Percentiles rank a stretch among this genome's conserved stretches.
phyloP scores from a whole-genome alignment of 805 yeast species.

The Maudiozyma bulderi region DNA sequence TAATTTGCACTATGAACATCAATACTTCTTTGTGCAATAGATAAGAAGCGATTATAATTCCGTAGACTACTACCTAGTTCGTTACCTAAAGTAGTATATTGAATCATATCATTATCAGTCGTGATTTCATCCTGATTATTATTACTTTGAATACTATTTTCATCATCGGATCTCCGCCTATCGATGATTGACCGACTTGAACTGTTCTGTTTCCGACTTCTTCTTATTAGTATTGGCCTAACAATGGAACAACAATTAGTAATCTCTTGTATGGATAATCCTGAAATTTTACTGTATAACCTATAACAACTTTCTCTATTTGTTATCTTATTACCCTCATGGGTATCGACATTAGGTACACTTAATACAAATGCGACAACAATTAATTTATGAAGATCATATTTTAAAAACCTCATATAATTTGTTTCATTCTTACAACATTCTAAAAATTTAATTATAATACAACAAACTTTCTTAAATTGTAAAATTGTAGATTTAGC shows the following conservation, averaged over 20 bases:
- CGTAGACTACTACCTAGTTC: not conserved
- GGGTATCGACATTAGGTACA: conserved; percentile 9
- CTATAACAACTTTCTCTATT: conserved; percentile 11
- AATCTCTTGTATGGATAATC: conserved; percentile 16
- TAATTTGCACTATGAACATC: conserved; percentile 1
- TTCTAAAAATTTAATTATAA: conserved; percentile 16
- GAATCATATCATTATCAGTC: not conserved
- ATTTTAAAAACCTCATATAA: conserved; percentile 14
- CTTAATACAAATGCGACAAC: conserved; percentile 17
- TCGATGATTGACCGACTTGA: not conserved
- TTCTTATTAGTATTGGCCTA: conserved; percentile 16
- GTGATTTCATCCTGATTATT: not conserved
- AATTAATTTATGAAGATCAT: conserved; percentile 14
- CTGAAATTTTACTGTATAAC: conserved; percentile 14
- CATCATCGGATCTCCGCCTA: not conserved
- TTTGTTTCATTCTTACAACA: conserved; percentile 13
- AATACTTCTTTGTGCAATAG: not conserved
- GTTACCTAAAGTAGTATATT: not conserved
- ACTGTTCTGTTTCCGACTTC: conserved; percentile 10
- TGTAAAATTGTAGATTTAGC: conserved; percentile 12
- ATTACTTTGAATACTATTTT: not conserved
- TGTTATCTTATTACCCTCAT: conserved; percentile 7
- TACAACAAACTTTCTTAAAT: conserved; percentile 20
- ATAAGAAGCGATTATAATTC: not conserved
- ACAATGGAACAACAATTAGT: conserved; percentile 20